Conservation (phyloP, 2,329 filamentous ascomycete species). For the Chaetomium sp. region DNA sequence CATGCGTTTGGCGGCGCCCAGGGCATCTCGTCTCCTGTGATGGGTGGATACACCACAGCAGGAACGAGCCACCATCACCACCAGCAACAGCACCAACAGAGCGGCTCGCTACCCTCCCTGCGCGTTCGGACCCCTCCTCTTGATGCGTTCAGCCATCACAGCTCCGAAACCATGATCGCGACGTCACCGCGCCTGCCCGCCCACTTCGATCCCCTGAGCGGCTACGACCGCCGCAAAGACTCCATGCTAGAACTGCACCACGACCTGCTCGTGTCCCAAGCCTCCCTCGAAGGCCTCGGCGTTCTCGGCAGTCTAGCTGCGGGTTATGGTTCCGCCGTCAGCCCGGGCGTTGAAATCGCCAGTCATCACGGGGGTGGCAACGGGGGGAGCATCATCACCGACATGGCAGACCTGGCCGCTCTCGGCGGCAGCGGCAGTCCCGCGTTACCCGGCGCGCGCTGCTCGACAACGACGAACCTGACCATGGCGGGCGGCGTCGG, state of each 20-base stretch:
- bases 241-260: conserved; percentile 27
- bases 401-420: conserved; percentile 29
- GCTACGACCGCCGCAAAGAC: conserved; percentile 37
- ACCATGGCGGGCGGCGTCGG: too few relatives aligned
- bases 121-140: conserved; percentile 43
- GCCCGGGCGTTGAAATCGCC: conserved; percentile 13
- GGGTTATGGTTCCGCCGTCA: conserved; percentile 10
- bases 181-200: conserved; percentile 35
- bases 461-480: too few relatives aligned
- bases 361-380: not conserved
- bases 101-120: conserved; percentile 36
- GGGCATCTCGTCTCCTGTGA: conserved; percentile 22
- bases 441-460: conserved; percentile 2
- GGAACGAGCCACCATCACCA: conserved; percentile 25
- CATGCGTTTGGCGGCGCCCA: conserved; percentile 32
- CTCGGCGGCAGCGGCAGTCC: conserved; percentile 20
- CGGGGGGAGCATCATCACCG: conserved; percentile 27
- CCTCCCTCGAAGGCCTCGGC: conserved; percentile 12
- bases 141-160: conserved; percentile 34
- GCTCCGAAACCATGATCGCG: conserved; percentile 44
- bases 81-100: conserved; percentile 10
- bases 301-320: conserved; percentile 15
- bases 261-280: conserved; percentile 10
- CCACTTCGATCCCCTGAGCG: conserved; percentile 31
- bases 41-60: not conserved